These are phyloP conservation scores for Aureobasidium uvarum DNA, from an alignment of 2,329 filamentous ascomycete species.

Conservation along the genomic window DNA sequence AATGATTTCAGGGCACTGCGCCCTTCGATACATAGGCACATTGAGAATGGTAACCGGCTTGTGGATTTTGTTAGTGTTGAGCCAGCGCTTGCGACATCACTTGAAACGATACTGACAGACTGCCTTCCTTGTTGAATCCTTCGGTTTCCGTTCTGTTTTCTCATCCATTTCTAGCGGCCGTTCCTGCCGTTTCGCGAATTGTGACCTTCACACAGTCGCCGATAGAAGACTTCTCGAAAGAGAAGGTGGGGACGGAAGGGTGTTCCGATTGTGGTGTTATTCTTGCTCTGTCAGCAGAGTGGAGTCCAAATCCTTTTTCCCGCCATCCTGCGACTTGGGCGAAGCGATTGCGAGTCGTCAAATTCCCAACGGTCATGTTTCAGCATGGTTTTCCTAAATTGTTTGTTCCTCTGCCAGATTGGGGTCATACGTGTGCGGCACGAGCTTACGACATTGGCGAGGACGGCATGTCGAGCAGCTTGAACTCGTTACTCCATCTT, in stretches of 20 bases:
- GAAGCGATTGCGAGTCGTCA: constrained; percentile 15
- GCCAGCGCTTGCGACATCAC: background rate
- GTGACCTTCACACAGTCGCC: background rate
- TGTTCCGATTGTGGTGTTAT: background rate
- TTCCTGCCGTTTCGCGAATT: constrained; percentile 4
- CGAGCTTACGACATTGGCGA: constrained; percentile 21
- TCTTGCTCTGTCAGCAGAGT: constrained; percentile 23
- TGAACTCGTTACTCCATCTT: background rate
- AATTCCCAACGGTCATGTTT: constrained; percentile 20
- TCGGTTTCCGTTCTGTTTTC: background rate
- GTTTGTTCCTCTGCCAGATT: constrained; percentile 19
- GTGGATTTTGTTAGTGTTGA: background rate
- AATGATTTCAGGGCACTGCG: background rate
- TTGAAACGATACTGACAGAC: background rate
- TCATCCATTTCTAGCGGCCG: constrained; percentile 23
- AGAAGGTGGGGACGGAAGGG: constrained; percentile 18
- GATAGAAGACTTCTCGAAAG: constrained; percentile 26
- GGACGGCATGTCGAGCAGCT: constrained; percentile 14
- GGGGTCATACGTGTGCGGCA: constrained; percentile 7
- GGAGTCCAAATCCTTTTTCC: constrained; percentile 2
- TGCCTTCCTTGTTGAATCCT: background rate
- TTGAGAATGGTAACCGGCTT: background rate
- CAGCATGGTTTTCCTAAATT: constrained; percentile 9
- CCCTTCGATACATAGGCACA: background rate
- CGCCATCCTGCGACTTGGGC: background rate